A percentile compares a stretch with the other conserved stretches of the same genome.
Conservation (phyloP, 169 alveolate genomes). For the Plasmodium relictum region DNA sequence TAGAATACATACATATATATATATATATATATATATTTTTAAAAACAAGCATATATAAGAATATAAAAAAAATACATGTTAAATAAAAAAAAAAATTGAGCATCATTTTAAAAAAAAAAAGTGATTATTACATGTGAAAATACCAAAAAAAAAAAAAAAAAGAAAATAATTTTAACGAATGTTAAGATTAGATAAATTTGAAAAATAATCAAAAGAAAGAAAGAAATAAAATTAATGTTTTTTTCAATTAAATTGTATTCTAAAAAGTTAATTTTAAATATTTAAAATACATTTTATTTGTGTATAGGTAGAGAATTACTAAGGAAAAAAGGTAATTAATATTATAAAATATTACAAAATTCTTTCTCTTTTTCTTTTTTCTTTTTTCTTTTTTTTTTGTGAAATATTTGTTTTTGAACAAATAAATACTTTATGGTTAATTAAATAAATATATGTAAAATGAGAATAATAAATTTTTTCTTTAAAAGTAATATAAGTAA, state of each 20-base stretch:
- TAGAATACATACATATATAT: no score
- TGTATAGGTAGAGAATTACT: no score
- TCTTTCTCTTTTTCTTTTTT: not conserved
- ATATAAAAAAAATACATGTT: no score
- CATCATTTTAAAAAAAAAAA: not conserved
- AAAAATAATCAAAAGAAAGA: not conserved
- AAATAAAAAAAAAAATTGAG: not conserved
- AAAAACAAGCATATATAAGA: no score
- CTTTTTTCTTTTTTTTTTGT: not conserved
- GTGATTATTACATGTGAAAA: no score
- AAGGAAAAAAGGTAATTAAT: no score
- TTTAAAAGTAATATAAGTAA: not conserved
- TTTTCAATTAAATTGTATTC: not conserved
- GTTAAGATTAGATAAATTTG: not conserved
- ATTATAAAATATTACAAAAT: not conserved
- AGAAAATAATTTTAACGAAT: constrained; percentile 6
- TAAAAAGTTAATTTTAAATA: not conserved
- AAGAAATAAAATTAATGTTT: not conserved
- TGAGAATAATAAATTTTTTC: constrained; percentile 30
- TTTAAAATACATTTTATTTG: not conserved
- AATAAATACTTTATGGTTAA: constrained; percentile 7
- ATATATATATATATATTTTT: no score
- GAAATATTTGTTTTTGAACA: not conserved
- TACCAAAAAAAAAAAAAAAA: not conserved
- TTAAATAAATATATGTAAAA: not conserved